Evolutionary conservation across 2,329 filamentous ascomycete species (phyloP).

Genomic region (Diaporthe sp.): DNA sequence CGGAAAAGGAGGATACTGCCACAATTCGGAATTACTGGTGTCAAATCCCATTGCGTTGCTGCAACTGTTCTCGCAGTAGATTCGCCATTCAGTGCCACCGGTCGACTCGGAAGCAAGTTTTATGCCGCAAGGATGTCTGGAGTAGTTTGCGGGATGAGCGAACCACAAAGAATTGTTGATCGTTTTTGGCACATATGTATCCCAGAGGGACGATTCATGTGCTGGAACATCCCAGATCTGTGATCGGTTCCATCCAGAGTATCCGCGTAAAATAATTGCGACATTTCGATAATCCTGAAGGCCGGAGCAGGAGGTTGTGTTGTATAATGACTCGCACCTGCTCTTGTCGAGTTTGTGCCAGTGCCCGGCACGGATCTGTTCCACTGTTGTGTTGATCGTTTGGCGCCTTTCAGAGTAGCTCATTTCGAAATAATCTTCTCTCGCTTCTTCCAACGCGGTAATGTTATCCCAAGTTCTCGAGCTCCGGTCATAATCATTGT

Average conservation of each 20-base stretch:
- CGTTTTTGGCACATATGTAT: neutral
- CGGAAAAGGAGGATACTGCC: neutral
- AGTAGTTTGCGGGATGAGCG: neutral
- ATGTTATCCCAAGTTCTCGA: neutral
- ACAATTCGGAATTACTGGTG: neutral
- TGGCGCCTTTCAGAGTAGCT: accelerated
- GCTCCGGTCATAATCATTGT: neutral
- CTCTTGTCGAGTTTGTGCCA: neutral
- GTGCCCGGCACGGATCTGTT: neutral
- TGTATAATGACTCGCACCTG: neutral
- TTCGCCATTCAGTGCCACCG: no score
- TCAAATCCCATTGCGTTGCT: neutral
- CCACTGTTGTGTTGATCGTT: neutral
- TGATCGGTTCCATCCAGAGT: neutral
- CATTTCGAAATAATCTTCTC: neutral
- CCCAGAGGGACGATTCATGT: neutral
- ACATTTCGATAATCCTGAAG: neutral
- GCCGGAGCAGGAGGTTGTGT: neutral
- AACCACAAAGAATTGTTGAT: neutral
- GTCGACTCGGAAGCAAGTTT: no score
- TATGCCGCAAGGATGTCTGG: neutral
- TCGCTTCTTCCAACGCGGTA: neutral
- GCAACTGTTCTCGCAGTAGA: neutral
- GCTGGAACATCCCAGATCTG: neutral
- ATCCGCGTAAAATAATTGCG: neutral